Conservation (phyloP, 179 eudicot species). For the Spergularia azorica region DNA sequence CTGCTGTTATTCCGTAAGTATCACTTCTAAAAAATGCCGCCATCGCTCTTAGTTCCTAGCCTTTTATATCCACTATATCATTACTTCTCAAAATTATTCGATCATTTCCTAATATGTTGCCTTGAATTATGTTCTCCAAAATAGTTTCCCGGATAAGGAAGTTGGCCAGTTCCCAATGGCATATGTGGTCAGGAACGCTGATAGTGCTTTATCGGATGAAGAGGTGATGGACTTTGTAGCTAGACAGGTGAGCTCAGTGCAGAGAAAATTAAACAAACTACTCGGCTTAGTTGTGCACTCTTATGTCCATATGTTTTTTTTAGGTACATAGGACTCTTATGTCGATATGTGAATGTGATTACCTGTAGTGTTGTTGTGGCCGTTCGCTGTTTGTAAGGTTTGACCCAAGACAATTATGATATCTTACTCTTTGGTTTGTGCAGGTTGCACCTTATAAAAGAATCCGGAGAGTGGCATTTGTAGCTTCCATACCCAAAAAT, state of each 20-base stretch:
- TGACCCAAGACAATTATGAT: neutral
- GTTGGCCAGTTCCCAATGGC: conserved; percentile 97
- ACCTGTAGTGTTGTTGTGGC: too few relatives aligned
- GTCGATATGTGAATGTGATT: too few relatives aligned
- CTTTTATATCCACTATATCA: too few relatives aligned
- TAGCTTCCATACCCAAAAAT: conserved; percentile 78
- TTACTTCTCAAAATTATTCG: neutral
- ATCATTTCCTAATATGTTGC: neutral
- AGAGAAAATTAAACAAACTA: neutral
- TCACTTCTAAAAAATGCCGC: neutral
- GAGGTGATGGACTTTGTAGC: conserved; percentile 78
- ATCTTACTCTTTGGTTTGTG: neutral
- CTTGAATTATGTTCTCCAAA: neutral
- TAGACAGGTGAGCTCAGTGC: conserved; percentile 56
- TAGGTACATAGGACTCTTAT: too few relatives aligned
- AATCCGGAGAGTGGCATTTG: conserved; percentile 72
- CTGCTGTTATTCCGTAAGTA: conserved; percentile 96
- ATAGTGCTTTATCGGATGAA: conserved; percentile 51
- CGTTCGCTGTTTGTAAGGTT: too few relatives aligned
- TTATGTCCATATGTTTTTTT: too few relatives aligned
- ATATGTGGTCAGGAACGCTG: conserved; percentile 75
- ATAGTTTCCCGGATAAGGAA: conserved; percentile 81
- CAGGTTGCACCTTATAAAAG: conserved; percentile 97
- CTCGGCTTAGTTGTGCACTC: neutral
- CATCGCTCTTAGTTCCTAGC: neutral